Evolutionary conservation across 495 filamentous ascomycete genomes (phyloP), one percentile per base, ranked within the genome.

Genomic region (Neohortaea acidophila): DNA sequence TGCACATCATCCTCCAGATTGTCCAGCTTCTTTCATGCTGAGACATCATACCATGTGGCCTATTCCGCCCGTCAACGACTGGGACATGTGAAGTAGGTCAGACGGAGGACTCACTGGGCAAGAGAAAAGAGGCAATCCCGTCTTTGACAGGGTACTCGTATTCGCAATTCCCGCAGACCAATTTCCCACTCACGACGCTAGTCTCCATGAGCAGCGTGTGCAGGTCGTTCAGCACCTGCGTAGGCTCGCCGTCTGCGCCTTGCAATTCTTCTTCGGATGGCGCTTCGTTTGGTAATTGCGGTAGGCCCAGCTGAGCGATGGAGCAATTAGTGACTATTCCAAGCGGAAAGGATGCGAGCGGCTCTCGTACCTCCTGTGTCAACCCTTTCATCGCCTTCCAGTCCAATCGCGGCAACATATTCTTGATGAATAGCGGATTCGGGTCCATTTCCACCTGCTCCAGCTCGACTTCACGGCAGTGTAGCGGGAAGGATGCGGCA

Each of bases 281-380:
- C 2, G 73, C 55, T 23, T 66, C 56, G 10, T 71, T 62, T 0
- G 83, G 82, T 2, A 94, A 69, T 19, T 60, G 62, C 2, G 82
- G 80, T 50, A 97, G 89, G 43, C 84, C 85, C 24, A 94, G 70
- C 84, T 86, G n/a, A n/a, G n/a, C n/a, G n/a, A n/a, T n/a, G n/a
- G n/a, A n/a, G n/a, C n/a, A n/a, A n/a, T n/a, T n/a, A n/a, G n/a
- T n/a, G n/a, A n/a, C n/a, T n/a, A n/a, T n/a, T n/a, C n/a, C n/a
- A n/a, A 44, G 40, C 24, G 24, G 24, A n/a, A 27, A 7, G n/a
- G 8, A 27, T 27, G 7, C 24, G 24, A 25, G 22, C 34, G 26
- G 6, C 23, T 32, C 38, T 1, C 64, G 20, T 67, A 91, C 86
- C 72, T 96, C 89, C n/a, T 66, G 67, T 9, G 77, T 77, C 1